These are phyloP conservation scores for Curvularia verruculosa DNA, from an alignment of 2,329 filamentous ascomycete species.

Conservation along the genomic window DNA sequence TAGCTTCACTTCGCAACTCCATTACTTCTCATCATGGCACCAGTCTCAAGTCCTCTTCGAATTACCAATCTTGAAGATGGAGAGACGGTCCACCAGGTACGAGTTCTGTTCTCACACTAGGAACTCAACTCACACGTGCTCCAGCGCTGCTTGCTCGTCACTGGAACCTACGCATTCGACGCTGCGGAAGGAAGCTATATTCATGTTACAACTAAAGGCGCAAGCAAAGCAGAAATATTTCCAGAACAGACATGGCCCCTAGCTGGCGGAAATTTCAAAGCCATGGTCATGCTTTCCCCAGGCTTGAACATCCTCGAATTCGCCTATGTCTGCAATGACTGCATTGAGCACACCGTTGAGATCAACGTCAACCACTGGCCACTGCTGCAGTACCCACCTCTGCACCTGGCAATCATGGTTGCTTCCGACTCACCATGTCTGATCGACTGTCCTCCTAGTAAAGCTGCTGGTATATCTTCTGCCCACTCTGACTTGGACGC, in stretches of 20 bases:
- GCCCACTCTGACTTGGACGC: conserved; percentile 39
- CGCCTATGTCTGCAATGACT: conserved; percentile 28
- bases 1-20: background rate
- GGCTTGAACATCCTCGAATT: conserved; percentile 33
- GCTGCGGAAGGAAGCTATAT: conserved; percentile 30
- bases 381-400: conserved; percentile 39
- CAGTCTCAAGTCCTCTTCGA: conserved; percentile 7
- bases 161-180: conserved; percentile 27
- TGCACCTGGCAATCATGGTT: conserved; percentile 44
- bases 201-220: conserved; percentile 24
- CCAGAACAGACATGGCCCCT: conserved; percentile 43
- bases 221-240: conserved; percentile 30
- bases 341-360: conserved; percentile 15
- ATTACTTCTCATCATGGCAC: conserved; percentile 4
- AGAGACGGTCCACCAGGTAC: conserved; percentile 38
- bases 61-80: conserved; percentile 35
- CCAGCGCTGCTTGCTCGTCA: conserved; percentile 40
- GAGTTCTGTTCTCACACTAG: background rate
- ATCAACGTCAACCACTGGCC: conserved; percentile 37
- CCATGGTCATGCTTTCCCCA: conserved; percentile 38
- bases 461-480: conserved; percentile 31
- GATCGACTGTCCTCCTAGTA: conserved; percentile 40
- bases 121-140: background rate
- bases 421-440: conserved; percentile 40
- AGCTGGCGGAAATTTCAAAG: conserved; percentile 41